Base-by-base conservation (phyloP, 2,329 filamentous ascomycete genomes). In the Pseudovirgaria hyperparasitica region DNA sequence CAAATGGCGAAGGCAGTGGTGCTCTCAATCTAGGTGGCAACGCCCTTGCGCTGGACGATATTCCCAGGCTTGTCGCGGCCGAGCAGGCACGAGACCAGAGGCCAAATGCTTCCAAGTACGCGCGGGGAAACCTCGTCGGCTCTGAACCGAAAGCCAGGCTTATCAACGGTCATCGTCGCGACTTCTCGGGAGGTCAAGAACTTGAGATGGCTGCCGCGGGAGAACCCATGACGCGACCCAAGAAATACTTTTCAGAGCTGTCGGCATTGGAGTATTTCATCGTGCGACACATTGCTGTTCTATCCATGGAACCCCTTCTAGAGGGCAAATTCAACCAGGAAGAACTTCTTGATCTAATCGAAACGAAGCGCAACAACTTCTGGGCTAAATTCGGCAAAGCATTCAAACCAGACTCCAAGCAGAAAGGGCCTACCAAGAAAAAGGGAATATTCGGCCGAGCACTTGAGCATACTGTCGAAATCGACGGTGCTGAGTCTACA, bases 351-450 rank as follows among this genome's bases (percentile, higher is more conserved):
- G 75, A 82, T 34, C 72, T 98, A 26, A 96, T 98, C 35, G 90
- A 98, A 54, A 84, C 82, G 3, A 77, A 82, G 46, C 92, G 93
- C 35, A 75, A 82, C 14, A 96, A 82, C 0, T 93, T 98, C 57
- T 98, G 90, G 90, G 90, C 87, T 53, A 94, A 94, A 43, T 86
- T 98, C 37, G 87, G 86, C 36, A 93, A 94, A 50, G 87, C 86
- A 2, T 93, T 96, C 48, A 90, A 87, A 54, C 84, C 82, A 40
- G 81, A 90, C 42, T 70, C 63, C 41, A 84, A 86, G 52, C 69
- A 58, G 17, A 69, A 72, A 39, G 52, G 52, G 29, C 50, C 50
- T 9, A 42, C 46, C 9, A 49, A 45, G 2, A 49, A 54, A 16
- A 93, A 92, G 62, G 87, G 84, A 21, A 76, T 92, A 14, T 98